Evolutionary conservation across 2,329 filamentous ascomycete genomes (phyloP), one percentile per base, ranked within the genome.

Genomic region (Fusarium ramigenum): DNA sequence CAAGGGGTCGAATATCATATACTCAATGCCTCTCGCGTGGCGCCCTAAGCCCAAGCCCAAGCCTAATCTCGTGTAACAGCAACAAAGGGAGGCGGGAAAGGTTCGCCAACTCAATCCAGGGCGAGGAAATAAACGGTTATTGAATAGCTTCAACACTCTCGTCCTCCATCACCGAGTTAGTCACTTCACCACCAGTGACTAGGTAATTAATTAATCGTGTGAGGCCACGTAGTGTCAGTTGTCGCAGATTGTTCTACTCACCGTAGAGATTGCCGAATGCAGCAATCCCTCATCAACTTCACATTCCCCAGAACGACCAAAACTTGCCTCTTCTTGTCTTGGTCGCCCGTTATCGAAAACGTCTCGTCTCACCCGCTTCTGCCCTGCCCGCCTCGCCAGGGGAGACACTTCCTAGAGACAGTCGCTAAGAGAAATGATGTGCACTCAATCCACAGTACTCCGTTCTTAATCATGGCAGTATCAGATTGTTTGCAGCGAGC

Each of bases 381-480:
- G 53, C 40, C 30, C 42, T 47, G 44, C 47, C 47, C 47, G 49
- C 28, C 58, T 69, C 69, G 61, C 60, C 43, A 56, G 54, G 52
- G 52, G 43, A 67, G 16, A 58, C 43, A 37, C 57, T 60, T 40
- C 57, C 43, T 30, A 72, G 59, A 74, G 52, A 73, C 61, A 74
- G 43, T 74, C 71, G 50, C 56, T 60, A 72, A 74, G 66, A 62
- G 61, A 74, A 63, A 70, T 64, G 53, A 72, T 61, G 47, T 59
- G 58, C 63, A 46, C 53, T 62, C 53, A 25, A 40, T 18, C 53
- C 53, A 49, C 30, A 23, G 34, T 28, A 25, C 30, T 42, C 30
- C n/a, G 30, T 47, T 44, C 39, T 28, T 19, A 25, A 37, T 42
- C 46, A 39, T 36, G 28, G 21, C 32, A 68, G 44, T 52, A 21